A percentile compares a stretch with the other conserved stretches of the same genome.
Conservation (phyloP, 306 rosid genomes). For the Rosa persica region DNA sequence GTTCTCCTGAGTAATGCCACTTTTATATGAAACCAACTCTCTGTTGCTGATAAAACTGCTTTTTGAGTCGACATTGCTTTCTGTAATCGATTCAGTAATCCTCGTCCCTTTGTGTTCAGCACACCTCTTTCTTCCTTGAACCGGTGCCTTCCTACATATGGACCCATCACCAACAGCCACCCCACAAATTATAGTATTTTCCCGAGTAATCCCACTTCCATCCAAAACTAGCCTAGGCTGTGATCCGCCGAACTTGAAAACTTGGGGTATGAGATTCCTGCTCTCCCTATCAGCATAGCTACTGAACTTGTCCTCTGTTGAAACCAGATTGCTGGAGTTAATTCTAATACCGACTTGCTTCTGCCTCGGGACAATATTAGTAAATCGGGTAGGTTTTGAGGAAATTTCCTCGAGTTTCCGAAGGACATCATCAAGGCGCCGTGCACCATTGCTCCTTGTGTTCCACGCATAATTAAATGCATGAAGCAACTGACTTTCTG, state of each 20-base stretch:
- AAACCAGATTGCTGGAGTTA: slow-evolving; percentile 40
- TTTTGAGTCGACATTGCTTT: background rate
- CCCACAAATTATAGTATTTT: slow-evolving; percentile 52
- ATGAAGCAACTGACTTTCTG: slow-evolving; percentile 60
- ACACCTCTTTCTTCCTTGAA: slow-evolving; percentile 69
- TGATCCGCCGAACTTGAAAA: slow-evolving; percentile 63
- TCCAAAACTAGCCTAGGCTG: slow-evolving; percentile 52
- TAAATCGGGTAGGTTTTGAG: slow-evolving; percentile 36
- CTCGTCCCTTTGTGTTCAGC: slow-evolving; percentile 72
- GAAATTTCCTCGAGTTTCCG: slow-evolving; percentile 48
- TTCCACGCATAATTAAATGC: slow-evolving; percentile 92
- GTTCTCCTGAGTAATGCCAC: slow-evolving; percentile 27
- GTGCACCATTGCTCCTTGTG: slow-evolving; percentile 44
- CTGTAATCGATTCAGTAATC: slow-evolving; percentile 22
- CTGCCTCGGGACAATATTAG: slow-evolving; percentile 39
- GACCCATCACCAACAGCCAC: slow-evolving; percentile 49
- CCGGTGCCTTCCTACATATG: slow-evolving; percentile 62
- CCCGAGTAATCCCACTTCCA: slow-evolving; percentile 20
- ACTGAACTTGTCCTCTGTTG: slow-evolving; percentile 31
- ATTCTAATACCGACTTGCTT: slow-evolving; percentile 64
- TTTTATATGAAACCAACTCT: background rate
- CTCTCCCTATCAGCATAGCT: slow-evolving; percentile 37
- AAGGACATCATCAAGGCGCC: slow-evolving; percentile 61
- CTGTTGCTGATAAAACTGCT: background rate
- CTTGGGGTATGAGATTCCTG: slow-evolving; percentile 46